Evolutionary conservation across 371 early-diverging fungal species (phyloP).

Genomic region (Mortierella sp.): DNA sequence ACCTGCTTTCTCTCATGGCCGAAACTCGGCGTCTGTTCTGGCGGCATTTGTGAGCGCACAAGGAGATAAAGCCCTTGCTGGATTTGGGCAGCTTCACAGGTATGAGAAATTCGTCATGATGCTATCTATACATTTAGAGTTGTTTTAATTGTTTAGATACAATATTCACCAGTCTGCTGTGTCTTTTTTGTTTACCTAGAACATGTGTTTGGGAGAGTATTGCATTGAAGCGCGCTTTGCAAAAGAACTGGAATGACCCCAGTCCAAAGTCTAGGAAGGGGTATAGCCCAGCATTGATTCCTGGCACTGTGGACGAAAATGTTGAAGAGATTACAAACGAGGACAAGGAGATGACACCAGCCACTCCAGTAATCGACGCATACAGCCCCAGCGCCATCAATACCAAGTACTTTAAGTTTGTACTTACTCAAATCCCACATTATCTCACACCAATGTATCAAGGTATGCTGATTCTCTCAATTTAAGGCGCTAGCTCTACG

Average conservation of each 20-base stretch:
- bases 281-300: slow-evolving; percentile 18
- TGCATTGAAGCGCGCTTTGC: slow-evolving; percentile 71
- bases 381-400: slow-evolving; percentile 77
- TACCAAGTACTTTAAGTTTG: slow-evolving; percentile 71
- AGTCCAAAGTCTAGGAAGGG: slow-evolving; percentile 40
- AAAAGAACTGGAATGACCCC: slow-evolving; percentile 75
- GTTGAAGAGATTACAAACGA: slow-evolving; percentile 27
- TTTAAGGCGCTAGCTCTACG: not conserved
- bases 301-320: slow-evolving; percentile 32
- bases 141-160: no score
- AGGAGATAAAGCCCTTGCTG: slow-evolving; percentile 65
- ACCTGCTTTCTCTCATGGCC: slow-evolving; percentile 73
- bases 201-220: slow-evolving; percentile 78
- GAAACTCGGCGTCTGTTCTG: slow-evolving; percentile 71
- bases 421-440: slow-evolving; percentile 77
- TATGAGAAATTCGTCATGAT: slow-evolving; percentile 33
- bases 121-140: not conserved
- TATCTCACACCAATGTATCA: slow-evolving; percentile 76
- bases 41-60: slow-evolving; percentile 69
- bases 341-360: slow-evolving; percentile 45
- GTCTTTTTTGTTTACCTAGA: slow-evolving; percentile 44
- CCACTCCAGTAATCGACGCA: slow-evolving; percentile 55
- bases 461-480: slow-evolving; percentile 58
- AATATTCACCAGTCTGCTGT: not conserved
- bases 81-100: slow-evolving; percentile 78